These are phyloP conservation scores for Setaria italica DNA, from an alignment of 202 grass and related monocot species.

Conservation along the genomic window DNA sequence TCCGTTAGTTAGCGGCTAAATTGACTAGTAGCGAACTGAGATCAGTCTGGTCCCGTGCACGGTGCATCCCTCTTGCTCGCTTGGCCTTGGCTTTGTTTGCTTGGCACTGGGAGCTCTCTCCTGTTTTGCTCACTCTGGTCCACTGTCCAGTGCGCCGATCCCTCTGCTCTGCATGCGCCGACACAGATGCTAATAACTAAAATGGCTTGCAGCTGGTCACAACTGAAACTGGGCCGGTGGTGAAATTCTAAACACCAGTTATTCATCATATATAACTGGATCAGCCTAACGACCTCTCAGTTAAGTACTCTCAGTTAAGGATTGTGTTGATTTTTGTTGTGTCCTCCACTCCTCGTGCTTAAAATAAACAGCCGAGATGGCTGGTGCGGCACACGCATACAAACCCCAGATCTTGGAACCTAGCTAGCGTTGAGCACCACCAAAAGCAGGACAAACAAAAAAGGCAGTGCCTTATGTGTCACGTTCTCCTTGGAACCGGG, in stretches of 20 bases:
- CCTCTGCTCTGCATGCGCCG: too few species aligned
- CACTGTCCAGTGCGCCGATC: not conserved
- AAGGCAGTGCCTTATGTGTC: not conserved
- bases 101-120: not conserved
- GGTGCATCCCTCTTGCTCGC: not conserved
- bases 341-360: not conserved
- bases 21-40: constrained; percentile 19
- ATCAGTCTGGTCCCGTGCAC: not conserved
- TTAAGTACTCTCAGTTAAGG: not conserved
- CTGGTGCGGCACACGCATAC: constrained; percentile 9
- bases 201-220: not conserved
- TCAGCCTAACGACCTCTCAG: not conserved
- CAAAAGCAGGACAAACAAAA: not conserved
- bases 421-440: not conserved
- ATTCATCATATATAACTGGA: not conserved
- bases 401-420: constrained; percentile 23
- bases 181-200: too few species aligned
- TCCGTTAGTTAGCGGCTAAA: constrained; percentile 50
- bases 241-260: not conserved
- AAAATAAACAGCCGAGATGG: not conserved
- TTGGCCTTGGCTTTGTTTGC: constrained; percentile 7
- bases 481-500: not conserved
- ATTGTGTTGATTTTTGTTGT: not conserved
- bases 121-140: not conserved
- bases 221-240: not conserved